Base-by-base conservation (phyloP, 768 basidiomycete species). In the Kwoniella mangroviensis region DNA sequence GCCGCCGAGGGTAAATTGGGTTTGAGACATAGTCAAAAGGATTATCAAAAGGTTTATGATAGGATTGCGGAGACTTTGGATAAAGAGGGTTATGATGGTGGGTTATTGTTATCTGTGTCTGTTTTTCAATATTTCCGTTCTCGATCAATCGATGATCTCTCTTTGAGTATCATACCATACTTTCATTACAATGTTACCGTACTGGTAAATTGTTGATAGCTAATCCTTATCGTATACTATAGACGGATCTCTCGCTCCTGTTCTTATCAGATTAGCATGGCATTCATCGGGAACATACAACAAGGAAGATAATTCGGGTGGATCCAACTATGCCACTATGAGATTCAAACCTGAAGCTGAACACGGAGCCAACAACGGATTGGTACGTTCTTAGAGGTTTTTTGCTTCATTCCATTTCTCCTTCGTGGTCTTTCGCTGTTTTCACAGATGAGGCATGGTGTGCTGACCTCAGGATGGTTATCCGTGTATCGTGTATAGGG, bases 21-120 rank as follows among this genome's bases (percentile, higher is more conserved):
- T 69, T 90, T 93, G 81, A 87, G 87, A 13, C 91, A 92, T 22
- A 86, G 89, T 49, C 89, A 91, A 85, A 89, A 89, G 63, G 95
- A 97, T 79, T 97, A 95, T 81, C 91, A 93, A 83, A 94, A 96
- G 90, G 93, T 98, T 17, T 98, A 99, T 87, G 93, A 96, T 85
- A 88, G 85, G 68, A 89, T 99, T 80, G 91, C 92, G 12, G 89
- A 91, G 22, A 75, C 88, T 49, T 81, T 95, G 34, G 92, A 94
- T 67, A 69, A 76, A 42, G 90, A 87, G 64, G 88, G 89, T 40
- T 97, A 98, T 84, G 96, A 98, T 81, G 95, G 94, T 92, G 80
- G 60, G 86, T 83, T 43, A 53, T 56, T 34, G 34, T 34, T 7
- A 34, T 34, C 34, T 34, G 34, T 34, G 6, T 28, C 34, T 26